Base-by-base conservation (phyloP, 805 yeast species). In the Sporopachydermia lactativora region DNA sequence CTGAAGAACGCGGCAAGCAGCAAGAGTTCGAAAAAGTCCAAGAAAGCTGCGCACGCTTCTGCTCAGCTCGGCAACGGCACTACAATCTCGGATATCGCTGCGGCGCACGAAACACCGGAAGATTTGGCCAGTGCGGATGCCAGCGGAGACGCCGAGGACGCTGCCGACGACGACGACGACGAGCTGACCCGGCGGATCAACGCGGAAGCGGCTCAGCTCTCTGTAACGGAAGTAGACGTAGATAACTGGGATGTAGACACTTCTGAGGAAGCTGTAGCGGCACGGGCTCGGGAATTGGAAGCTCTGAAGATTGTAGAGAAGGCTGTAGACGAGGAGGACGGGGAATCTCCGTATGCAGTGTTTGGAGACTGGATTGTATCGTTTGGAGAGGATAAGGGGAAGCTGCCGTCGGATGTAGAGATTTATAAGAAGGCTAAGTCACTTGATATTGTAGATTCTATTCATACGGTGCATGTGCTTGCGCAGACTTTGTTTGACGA, bases 211-310 rank as follows among this genome's bases (percentile, higher is more conserved):
- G 79, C 85, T 8, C 73, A 68, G 34, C 66, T 82, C 44, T 68
- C 73, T 31, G 72, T 72, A 39, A 72, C 75, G 44, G 77, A 72
- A 45, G 81, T 82, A 41, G 77, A 78, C 48, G 95, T 86, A 57
- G 96, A 83, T 50, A 95, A 84, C 49, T 89, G 97, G 97, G 85
- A 96, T 15, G 95, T 88, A 36, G 98, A 89, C 61, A 84, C 88
- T 73, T 82, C 95, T 39, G 92, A 83, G 60, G 97, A 86, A 64
- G 97, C 97, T 43, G 84, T 89, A 48, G 78, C 81, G 57, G 85
- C 82, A 37, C 82, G 98, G 64, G 95, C 95, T 37, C 66, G 75
- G 52, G 94, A 83, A 59, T 70, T 86, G 49, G 94, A 85, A 61
- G 85, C 77, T 17, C 37, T 31, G 15, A 52, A 46, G 38, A 59